phyloP scores from a whole-genome alignment of 208 protist species.

The Phytomonas serpens region DNA sequence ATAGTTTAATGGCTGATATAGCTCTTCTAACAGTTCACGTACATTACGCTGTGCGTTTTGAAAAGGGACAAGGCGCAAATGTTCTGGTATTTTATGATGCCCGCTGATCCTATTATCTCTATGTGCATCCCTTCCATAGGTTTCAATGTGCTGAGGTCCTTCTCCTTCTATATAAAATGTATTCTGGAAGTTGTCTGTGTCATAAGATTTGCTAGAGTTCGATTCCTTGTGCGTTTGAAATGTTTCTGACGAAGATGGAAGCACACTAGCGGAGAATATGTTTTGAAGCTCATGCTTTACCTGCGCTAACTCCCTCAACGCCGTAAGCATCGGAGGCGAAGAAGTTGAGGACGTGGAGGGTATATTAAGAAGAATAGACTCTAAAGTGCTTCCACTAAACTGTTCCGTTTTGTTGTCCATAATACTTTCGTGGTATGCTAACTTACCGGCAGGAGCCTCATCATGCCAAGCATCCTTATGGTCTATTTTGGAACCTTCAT shows the following conservation, averaged over 20 bases:
- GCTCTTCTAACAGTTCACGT: constrained; percentile 68
- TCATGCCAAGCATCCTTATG: background rate
- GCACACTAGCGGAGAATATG: background rate
- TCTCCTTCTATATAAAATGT: background rate
- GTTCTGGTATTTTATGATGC: background rate
- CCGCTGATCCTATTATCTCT: background rate
- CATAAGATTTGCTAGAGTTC: background rate
- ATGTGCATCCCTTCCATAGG: background rate
- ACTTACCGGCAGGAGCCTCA: background rate
- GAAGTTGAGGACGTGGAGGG: background rate
- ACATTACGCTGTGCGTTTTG: constrained; percentile 33
- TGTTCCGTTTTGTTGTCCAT: background rate
- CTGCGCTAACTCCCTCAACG: background rate
- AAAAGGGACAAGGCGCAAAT: constrained; percentile 8
- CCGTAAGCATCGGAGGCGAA: background rate
- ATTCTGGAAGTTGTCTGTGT: background rate
- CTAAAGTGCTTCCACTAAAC: background rate
- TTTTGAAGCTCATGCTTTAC: background rate
- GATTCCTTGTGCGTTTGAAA: background rate
- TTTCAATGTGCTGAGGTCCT: background rate
- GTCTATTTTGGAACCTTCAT: background rate
- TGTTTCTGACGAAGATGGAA: background rate
- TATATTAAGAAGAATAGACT: background rate
- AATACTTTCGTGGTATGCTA: background rate
- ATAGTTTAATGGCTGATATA: constrained; percentile 34